phyloP scores from a whole-genome alignment of 148 eudicot genomes.

The Amaranthus palmeri region DNA sequence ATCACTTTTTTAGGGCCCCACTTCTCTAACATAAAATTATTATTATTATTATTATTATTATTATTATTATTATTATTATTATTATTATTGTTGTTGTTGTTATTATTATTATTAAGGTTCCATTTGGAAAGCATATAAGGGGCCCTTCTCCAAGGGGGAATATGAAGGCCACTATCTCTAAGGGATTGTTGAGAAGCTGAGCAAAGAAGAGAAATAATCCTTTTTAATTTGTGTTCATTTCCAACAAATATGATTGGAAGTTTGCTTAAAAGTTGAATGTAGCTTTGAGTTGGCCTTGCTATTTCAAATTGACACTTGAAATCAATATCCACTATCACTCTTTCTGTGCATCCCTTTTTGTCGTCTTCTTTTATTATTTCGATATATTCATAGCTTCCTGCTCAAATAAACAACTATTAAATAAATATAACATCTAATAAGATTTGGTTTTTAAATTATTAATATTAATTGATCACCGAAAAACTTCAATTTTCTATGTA shows the following conservation, averaged over 20 bases:
- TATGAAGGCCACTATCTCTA: conserved; percentile 47
- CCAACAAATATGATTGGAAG: conserved; percentile 59
- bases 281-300: conserved; percentile 50
- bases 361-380: conserved; percentile 27
- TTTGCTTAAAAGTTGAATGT: conserved; percentile 32
- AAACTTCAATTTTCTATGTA: too few relatives aligned
- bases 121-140: conserved; percentile 61
- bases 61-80: not conserved
- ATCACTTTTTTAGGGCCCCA: conserved; percentile 20
- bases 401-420: not conserved
- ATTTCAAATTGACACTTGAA: conserved; percentile 67
- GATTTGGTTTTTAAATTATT: too few relatives aligned
- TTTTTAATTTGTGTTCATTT: conserved; percentile 32
- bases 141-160: conserved; percentile 68
- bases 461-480: too few relatives aligned
- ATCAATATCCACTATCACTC: conserved; percentile 57
- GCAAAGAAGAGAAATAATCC: conserved; percentile 34
- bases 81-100: not conserved
- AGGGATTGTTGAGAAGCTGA: conserved; percentile 50
- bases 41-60: not conserved
- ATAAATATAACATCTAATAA: not conserved
- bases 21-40: conserved; percentile 9
- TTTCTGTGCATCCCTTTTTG: conserved; percentile 13
- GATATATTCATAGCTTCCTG: conserved; percentile 54
- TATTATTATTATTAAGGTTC: conserved; percentile 19